Evolutionary conservation across 2,329 filamentous ascomycete genomes (phyloP), one percentile per base, ranked within the genome.

Genomic region (Lasiodiplodia theobromae): DNA sequence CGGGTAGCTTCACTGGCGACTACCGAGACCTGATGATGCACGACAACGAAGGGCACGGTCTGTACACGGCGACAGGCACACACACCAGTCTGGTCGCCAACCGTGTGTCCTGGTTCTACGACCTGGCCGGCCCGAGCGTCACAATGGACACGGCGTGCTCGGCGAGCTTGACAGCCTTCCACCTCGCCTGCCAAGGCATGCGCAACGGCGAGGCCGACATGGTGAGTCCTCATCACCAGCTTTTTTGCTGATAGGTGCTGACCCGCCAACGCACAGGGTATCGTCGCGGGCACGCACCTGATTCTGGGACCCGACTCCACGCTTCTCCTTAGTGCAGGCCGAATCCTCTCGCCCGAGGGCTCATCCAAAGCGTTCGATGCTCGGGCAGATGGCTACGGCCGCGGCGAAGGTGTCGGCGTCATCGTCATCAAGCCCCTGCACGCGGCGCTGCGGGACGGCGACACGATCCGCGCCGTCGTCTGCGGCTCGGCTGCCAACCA

Each of bases 331-430:
- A 52, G 8, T 6, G 73, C 72, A n/a, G 47, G 73, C 3, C 73
- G 74, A 4, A 71, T 70, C 14, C 53, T 75, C 1, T 76, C 75
- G 5, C 75, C 77, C 40, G 73, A 72, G 11, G 83, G 84, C 0
- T 75, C 80, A 10, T 77, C 71, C 40, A 63, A 71, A 44, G 77
- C 75, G 40, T 81, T 77, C 70, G 88, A 89, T 71, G 74, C 79
- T 16, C 81, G 82, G 3, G 89, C 87, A n/a, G 86, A 87, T 69
- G 89, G 89, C 1, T 92, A 91, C 73, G 88, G 85, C 0, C 82
- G 89, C 40, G 89, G 88, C 1, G 89, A 92, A 72, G 89, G 88
- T 0, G 80, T 87, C 37, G 87, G 84, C 0, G 82, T 86, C 16
- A 71, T 90, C 2, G 74, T 89, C 12, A 74, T 91, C 16, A 90